Base-by-base conservation (phyloP, 495 filamentous ascomycete species). In the Talaromyces trachyspermus region DNA sequence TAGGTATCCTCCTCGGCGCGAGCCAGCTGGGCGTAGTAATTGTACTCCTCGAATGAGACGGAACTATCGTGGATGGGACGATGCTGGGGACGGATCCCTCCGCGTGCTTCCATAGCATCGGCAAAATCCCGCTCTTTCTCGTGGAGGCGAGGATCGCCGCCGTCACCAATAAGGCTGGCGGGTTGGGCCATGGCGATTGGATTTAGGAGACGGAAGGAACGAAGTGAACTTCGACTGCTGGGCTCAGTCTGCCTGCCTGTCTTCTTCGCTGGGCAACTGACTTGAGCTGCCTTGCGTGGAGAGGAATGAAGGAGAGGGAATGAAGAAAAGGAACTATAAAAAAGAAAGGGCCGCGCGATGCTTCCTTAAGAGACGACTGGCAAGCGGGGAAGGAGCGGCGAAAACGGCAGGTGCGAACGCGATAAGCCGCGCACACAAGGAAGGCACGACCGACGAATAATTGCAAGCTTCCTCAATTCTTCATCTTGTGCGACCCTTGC, bases 41-140 rank as follows among this genome's bases (percentile, higher is more conserved):
- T 30, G 42, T 66, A 69, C 45, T 69, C 65, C 48, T 69, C 66
- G 39, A 69, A 64, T 7, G 65, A 54, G 41, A 68, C 58, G 23
- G 27, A 54, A 7, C 47, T 15, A 40, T 68, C 66, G 27, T 66
- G 58, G 12, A 58, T 47, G 12, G 39, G 39, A 37, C 58, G 58
- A 19, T 56, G 49, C 38, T 58, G 58, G 1, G 58, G 58, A 5
- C 37, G 55, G 35, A 52, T 40, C 4, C 27, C 42, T n/a, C 26
- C 15, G 42, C 42, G 42, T 8, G 41, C 46, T 12, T 32, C 46
- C 7, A 42, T n/a, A 20, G 39, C 36, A 35, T 53, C 47, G 11
- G 24, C 18, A 2, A 30, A 26, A 14, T 53, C 53, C 30, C 43
- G 53, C 50, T 56, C 53, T 17, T 53, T 49, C 41, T 43, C 42